phyloP scores from a whole-genome alignment of 1,139 yeast species.

The Pichia kudriavzevii region DNA sequence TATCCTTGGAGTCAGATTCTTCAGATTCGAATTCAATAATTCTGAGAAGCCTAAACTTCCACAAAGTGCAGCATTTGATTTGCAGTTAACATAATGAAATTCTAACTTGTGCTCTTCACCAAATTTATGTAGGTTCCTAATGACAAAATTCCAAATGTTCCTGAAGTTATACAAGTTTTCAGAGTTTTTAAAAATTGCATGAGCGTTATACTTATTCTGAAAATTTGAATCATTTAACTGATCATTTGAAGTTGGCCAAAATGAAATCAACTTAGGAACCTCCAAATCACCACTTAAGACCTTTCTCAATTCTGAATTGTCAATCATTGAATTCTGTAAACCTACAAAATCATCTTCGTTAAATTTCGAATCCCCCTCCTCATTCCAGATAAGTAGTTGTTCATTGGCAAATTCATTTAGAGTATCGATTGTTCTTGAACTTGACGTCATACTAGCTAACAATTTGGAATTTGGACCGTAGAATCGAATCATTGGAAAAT shows the following conservation, averaged over 20 bases:
- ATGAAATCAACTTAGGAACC: slow-evolving; percentile 49
- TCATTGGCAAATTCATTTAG: slow-evolving; percentile 47
- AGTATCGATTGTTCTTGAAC: slow-evolving; percentile 40
- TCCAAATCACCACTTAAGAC: slow-evolving; percentile 41
- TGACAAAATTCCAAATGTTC: slow-evolving; percentile 49
- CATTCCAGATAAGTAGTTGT: slow-evolving; percentile 34
- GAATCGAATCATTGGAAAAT: slow-evolving; percentile 53
- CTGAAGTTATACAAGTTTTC: slow-evolving; percentile 44
- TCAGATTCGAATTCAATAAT: slow-evolving; percentile 18
- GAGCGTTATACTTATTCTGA: slow-evolving; percentile 24
- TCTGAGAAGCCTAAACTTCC: slow-evolving; percentile 37
- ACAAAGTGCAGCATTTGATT: slow-evolving; percentile 42
- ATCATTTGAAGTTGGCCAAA: slow-evolving; percentile 51
- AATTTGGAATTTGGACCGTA: slow-evolving; percentile 49
- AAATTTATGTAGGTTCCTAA: slow-evolving; percentile 39
- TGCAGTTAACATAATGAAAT: slow-evolving; percentile 53
- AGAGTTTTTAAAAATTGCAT: slow-evolving; percentile 39
- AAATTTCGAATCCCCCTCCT: too few relatives aligned
- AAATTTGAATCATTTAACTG: slow-evolving; percentile 33
- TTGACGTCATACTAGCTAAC: slow-evolving; percentile 21
- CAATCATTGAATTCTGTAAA: slow-evolving; percentile 18
- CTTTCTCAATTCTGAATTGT: slow-evolving; percentile 32
- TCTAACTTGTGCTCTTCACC: slow-evolving; percentile 30
- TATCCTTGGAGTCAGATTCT: slow-evolving; percentile 24
- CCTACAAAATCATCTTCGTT: too few relatives aligned